Percentiles rank a stretch among this genome's conserved stretches.
phyloP scores from a whole-genome alignment of 805 yeast genomes.

The Candida parachauliodes region DNA sequence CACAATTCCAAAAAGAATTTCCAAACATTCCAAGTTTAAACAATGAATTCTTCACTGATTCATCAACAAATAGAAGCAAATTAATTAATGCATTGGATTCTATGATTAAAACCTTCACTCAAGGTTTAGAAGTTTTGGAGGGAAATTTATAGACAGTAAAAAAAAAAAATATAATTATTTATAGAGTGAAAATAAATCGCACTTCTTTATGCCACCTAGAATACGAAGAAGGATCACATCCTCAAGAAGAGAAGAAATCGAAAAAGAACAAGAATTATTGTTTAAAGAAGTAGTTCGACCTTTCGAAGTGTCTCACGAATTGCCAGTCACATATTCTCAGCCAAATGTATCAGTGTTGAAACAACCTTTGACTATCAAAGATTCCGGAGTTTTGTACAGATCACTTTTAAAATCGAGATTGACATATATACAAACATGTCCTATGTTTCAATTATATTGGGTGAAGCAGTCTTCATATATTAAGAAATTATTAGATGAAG shows the following conservation, averaged over 20 bases:
- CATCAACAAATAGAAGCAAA: constrained; percentile 28
- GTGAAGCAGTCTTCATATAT: constrained; percentile 60
- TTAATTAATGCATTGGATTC: constrained; percentile 34
- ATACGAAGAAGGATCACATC: constrained; percentile 43
- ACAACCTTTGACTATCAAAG: constrained; percentile 66
- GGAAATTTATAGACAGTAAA: constrained; percentile 16
- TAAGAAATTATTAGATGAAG: constrained; percentile 39
- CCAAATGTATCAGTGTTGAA: constrained; percentile 64
- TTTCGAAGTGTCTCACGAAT: constrained; percentile 57
- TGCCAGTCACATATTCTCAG: constrained; percentile 61
- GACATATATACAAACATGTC: constrained; percentile 52
- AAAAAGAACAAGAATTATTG: constrained; percentile 35
- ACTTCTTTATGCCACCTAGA: constrained; percentile 34
- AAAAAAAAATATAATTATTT: not conserved
- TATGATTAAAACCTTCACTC: constrained; percentile 35
- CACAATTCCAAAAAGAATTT: constrained; percentile 14
- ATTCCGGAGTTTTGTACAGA: constrained; percentile 66
- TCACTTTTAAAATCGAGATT: constrained; percentile 73
- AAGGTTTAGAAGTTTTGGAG: constrained; percentile 41
- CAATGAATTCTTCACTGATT: constrained; percentile 35
- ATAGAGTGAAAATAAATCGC: not conserved
- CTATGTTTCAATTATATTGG: constrained; percentile 80
- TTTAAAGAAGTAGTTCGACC: constrained; percentile 48
- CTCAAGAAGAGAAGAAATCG: constrained; percentile 40
- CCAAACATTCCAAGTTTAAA: constrained; percentile 36